Percentiles rank a stretch among this genome's conserved stretches.
Evolutionary conservation across 2,329 filamentous ascomycete genomes (phyloP).

Genomic region (Malbranchea zuffiana): DNA sequence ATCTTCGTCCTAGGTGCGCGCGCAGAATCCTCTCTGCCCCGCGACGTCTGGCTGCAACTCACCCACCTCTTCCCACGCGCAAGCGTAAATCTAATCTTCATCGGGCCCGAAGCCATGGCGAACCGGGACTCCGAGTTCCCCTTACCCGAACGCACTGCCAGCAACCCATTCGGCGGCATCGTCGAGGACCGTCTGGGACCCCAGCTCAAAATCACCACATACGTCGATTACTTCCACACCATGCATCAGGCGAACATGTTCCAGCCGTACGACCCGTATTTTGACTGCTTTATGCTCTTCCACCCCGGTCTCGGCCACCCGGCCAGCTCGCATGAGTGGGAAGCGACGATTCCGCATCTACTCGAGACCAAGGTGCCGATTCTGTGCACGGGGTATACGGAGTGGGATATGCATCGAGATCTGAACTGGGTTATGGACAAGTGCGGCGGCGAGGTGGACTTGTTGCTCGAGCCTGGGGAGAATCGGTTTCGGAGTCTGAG

Average conservation of each 20-base stretch:
- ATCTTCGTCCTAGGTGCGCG: conserved; percentile 89
- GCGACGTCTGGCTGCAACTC: conserved; percentile 87
- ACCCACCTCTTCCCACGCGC: conserved; percentile 89
- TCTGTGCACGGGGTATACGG: conserved; percentile 89
- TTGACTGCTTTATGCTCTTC: conserved; percentile 95
- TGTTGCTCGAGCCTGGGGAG: conserved; percentile 83
- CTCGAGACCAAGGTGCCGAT: conserved; percentile 94
- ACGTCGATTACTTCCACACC: conserved; percentile 96
- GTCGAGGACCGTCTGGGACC: conserved; percentile 82
- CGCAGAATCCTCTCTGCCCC: conserved; percentile 91
- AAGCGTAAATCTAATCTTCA: conserved; percentile 84
- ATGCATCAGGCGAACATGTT: conserved; percentile 86
- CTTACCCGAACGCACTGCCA: conserved; percentile 68
- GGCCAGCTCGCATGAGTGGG: conserved; percentile 87
- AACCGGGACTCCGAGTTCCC: conserved; percentile 91
- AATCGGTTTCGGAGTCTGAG: conserved; percentile 86
- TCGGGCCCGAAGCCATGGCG: conserved; percentile 90
- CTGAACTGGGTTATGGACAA: conserved; percentile 81
- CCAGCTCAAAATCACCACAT: conserved; percentile 92
- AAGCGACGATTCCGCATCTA: conserved; percentile 75
- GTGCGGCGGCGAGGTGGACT: conserved; percentile 79
- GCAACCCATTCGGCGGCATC: conserved; percentile 87
- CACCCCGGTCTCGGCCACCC: conserved; percentile 94
- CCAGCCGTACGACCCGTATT: conserved; percentile 92
- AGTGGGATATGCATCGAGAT: conserved; percentile 87